phyloP scores from a whole-genome alignment of 78 protist species.

The Speleostelium caveatum region DNA sequence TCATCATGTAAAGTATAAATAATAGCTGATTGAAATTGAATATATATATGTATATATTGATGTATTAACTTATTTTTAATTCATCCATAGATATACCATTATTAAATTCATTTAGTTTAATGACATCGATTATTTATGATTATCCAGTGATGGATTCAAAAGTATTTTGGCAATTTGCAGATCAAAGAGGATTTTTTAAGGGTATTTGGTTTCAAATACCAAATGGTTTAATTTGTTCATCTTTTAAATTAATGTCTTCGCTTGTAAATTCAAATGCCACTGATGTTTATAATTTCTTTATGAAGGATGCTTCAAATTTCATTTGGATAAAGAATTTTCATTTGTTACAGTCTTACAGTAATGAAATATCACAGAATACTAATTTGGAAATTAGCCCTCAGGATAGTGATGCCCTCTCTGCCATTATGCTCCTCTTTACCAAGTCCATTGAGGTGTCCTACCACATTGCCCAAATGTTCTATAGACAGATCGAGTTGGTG shows the following conservation, averaged over 20 bases:
- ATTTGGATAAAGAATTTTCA: slow-evolving; percentile 45
- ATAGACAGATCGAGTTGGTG: slow-evolving; percentile 1
- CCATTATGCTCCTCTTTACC: slow-evolving; percentile 24
- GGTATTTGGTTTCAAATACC: slow-evolving; percentile 30
- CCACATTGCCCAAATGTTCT: slow-evolving; percentile 17
- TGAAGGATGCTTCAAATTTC: slow-evolving; percentile 12
- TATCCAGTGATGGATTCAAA: slow-evolving; percentile 9
- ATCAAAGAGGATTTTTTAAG: background rate
- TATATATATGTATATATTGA: background rate
- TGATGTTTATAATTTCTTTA: slow-evolving; percentile 63
- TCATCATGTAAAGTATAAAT: background rate
- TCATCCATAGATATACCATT: slow-evolving; percentile 18
- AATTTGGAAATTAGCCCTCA: slow-evolving; percentile 19
- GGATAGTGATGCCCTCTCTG: slow-evolving; percentile 40
- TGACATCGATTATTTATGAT: slow-evolving; percentile 17
- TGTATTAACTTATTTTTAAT: background rate
- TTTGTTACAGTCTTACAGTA: slow-evolving; percentile 8
- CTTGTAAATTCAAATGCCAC: slow-evolving; percentile 21
- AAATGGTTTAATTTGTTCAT: slow-evolving; percentile 17
- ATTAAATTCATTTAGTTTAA: slow-evolving; percentile 32
- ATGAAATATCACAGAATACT: background rate
- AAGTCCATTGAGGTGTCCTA: slow-evolving; percentile 15
- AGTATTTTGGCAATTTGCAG: slow-evolving; percentile 40
- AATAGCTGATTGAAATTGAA: background rate
- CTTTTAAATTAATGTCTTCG: slow-evolving; percentile 59